Evolutionary conservation across 2,329 filamentous ascomycete species (phyloP).

Genomic region (Stachybotrys elegans): DNA sequence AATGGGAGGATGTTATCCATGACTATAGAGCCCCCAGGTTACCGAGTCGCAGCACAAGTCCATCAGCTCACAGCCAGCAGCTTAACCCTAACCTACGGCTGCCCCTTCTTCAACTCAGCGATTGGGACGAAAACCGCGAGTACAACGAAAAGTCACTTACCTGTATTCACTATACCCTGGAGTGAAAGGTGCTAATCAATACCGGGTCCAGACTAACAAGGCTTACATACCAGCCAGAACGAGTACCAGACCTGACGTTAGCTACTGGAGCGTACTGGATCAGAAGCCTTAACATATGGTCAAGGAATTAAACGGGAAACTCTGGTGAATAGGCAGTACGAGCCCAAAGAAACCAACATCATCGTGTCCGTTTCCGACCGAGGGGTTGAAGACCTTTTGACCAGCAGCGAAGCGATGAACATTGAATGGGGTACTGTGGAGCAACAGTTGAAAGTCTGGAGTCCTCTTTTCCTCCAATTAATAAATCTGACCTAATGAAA

Average conservation of each 20-base stretch:
- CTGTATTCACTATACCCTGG: constrained; percentile 8
- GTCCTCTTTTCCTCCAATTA: constrained; percentile 4
- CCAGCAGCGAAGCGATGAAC: constrained; percentile 6
- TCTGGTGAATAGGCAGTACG: constrained; percentile 1
- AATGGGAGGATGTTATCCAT: background rate
- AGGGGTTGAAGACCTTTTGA: constrained; percentile 7
- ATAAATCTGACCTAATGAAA: background rate
- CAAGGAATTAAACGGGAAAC: constrained; percentile 4
- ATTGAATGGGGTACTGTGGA: constrained; percentile 8
- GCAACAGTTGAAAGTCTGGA: constrained; percentile 7
- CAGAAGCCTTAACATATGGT: constrained; percentile 5
- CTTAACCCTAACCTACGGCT: background rate
- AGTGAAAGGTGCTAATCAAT: constrained; percentile 8
- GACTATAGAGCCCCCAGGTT: background rate
- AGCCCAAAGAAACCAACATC: constrained; percentile 6
- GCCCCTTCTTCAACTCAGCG: constrained; percentile 8
- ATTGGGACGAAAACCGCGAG: constrained; percentile 6
- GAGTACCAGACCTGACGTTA: constrained; percentile 2
- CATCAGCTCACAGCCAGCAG: background rate
- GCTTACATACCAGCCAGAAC: constrained; percentile 8
- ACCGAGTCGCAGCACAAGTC: background rate
- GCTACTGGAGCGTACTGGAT: constrained; percentile 9
- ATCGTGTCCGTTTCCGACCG: constrained; percentile 8
- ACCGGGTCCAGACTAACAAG: constrained; percentile 7
- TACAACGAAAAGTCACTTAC: constrained; percentile 8